Conservation (phyloP, 768 basidiomycete species). For the Russula lepida region DNA sequence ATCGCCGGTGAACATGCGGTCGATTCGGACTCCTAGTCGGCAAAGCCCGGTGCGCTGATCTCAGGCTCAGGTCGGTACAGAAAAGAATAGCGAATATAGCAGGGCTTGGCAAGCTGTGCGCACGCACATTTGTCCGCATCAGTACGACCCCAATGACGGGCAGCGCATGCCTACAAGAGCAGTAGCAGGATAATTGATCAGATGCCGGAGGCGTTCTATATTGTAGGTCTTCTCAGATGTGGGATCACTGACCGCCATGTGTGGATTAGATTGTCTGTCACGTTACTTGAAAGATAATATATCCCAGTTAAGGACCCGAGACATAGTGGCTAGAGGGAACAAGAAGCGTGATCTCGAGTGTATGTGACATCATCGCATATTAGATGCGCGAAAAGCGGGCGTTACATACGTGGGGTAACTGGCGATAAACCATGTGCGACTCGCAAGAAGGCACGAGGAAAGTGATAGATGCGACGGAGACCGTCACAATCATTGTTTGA, state of each 20-base stretch:
- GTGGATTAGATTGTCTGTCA: background rate
- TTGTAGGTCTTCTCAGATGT: background rate
- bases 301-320: background rate
- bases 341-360: background rate
- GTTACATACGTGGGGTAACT: constrained; percentile 7
- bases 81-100: background rate
- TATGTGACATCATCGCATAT: background rate
- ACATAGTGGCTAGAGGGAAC: background rate
- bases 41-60: background rate
- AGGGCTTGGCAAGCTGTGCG: too few species aligned
- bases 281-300: background rate
- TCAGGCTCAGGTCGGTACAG: too few species aligned
- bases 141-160: background rate
- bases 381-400: background rate
- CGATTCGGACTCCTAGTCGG: background rate
- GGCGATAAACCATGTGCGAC: too few species aligned
- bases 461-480: background rate
- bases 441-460: background rate
- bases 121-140: background rate
- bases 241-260: background rate
- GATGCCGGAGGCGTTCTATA: background rate
- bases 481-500: constrained; percentile 1
- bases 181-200: background rate
- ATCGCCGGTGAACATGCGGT: background rate
- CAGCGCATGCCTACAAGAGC: background rate